phyloP scores from a whole-genome alignment of 345 rosid genomes.

The Lumnitzera racemosa region DNA sequence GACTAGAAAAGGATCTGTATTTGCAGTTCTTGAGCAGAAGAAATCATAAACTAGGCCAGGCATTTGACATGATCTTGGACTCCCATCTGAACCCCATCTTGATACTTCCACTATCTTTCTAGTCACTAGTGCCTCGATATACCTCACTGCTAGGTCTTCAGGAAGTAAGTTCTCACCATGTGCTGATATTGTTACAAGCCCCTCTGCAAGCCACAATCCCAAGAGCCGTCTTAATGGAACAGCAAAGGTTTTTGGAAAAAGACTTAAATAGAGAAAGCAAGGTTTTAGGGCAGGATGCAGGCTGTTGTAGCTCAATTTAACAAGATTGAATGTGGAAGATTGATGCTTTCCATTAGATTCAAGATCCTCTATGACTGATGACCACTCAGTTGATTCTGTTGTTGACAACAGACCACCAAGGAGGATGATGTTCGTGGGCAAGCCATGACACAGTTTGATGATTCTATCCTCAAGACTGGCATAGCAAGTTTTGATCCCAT shows the following conservation, averaged over 20 bases:
- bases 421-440: background rate
- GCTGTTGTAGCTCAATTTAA: background rate
- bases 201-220: background rate
- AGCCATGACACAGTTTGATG: background rate
- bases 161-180: background rate
- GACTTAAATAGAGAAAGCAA: constrained; percentile 26
- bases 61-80: constrained; percentile 20
- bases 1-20: constrained; percentile 9
- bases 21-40: background rate
- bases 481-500: background rate
- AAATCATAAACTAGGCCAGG: constrained; percentile 8
- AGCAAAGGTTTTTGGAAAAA: constrained; percentile 7
- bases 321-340: background rate
- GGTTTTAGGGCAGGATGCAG: constrained; percentile 8
- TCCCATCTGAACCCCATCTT: constrained; percentile 20
- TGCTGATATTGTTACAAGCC: background rate
- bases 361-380: background rate
- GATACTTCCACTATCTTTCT: constrained; percentile 20
- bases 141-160: constrained; percentile 8
- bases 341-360: background rate
- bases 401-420: background rate
- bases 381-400: background rate
- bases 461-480: background rate
- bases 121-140: constrained; percentile 8
- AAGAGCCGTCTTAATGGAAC: constrained; percentile 29